Conservation (phyloP, 1,139 yeast genomes). For the Nakaseomyces delphensis region DNA sequence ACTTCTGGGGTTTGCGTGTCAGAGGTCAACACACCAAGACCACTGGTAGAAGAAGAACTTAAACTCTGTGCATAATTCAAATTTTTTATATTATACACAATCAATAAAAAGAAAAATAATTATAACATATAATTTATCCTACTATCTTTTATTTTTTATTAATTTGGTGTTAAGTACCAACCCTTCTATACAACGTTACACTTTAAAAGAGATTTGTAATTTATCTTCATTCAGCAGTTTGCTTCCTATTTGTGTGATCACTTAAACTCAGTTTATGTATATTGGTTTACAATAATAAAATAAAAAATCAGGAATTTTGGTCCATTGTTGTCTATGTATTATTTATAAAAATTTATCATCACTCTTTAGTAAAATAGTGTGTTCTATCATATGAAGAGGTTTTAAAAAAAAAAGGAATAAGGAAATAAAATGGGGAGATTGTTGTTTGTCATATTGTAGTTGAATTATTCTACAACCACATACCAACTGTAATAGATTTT, state of each 20-base stretch:
- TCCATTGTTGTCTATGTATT: too few species aligned
- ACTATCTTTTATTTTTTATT: constrained; percentile 1
- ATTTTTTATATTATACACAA: constrained; percentile 8
- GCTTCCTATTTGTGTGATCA: background rate
- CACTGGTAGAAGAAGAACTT: constrained; percentile 75
- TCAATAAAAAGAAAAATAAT: constrained; percentile 7
- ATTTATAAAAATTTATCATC: background rate
- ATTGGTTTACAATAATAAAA: too few species aligned
- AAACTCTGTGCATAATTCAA: constrained; percentile 14
- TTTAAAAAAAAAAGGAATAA: background rate
- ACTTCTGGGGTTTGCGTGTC: constrained; percentile 95
- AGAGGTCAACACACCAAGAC: constrained; percentile 99
- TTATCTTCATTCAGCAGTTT: background rate
- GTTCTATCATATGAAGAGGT: background rate
- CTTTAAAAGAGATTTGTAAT: background rate
- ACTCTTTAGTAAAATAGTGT: background rate
- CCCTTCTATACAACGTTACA: constrained; percentile 3
- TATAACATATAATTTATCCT: constrained; percentile 5
- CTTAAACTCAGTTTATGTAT: background rate
- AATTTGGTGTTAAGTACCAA: background rate
- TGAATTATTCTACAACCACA: background rate
- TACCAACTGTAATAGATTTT: background rate
- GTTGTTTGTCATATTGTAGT: background rate
- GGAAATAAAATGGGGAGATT: background rate
- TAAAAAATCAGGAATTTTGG: too few species aligned